Evolutionary conservation across 495 filamentous ascomycete species (phyloP).

Genomic region (Apodospora peruviana): DNA sequence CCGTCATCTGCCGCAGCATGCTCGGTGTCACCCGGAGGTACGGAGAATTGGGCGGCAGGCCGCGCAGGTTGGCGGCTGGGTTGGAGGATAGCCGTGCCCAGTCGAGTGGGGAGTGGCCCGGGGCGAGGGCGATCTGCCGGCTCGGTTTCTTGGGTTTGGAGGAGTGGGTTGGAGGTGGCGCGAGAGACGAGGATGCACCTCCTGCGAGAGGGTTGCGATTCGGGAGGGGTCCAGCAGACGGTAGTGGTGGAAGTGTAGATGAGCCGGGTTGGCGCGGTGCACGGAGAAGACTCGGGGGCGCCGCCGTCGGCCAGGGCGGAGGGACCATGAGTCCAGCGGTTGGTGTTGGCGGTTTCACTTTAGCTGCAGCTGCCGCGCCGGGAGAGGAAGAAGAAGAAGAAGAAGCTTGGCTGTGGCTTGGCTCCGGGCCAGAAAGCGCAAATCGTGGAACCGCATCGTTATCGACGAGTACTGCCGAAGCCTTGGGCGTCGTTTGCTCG

Average conservation of each 20-base stretch:
- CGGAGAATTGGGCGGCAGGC: conserved; percentile 34
- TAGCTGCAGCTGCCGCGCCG: conserved; percentile 27
- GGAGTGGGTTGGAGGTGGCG: conserved; percentile 42
- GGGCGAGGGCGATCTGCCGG: conserved; percentile 64
- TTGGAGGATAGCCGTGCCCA: conserved; percentile 76
- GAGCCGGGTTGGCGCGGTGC: conserved; percentile 10
- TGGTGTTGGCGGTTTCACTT: conserved; percentile 10
- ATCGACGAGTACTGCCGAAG: conserved; percentile 8
- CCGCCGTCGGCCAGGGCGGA: conserved; percentile 19
- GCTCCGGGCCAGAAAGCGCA: conserved; percentile 31
- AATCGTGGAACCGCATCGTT: conserved; percentile 30
- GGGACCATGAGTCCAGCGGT: conserved; percentile 24
- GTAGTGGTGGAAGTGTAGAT: conserved; percentile 19
- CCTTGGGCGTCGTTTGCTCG: conserved; percentile 39
- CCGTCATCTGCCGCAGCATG: conserved; percentile 67
- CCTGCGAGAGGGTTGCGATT: conserved; percentile 20
- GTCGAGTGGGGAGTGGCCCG: conserved; percentile 89
- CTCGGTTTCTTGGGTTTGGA: conserved; percentile 43
- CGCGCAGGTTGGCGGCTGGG: conserved; percentile 62
- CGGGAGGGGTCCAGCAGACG: conserved; percentile 17
- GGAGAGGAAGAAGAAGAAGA: not conserved
- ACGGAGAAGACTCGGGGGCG: conserved; percentile 20
- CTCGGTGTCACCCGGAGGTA: conserved; percentile 68
- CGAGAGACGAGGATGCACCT: conserved; percentile 15
- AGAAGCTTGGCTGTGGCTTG: not conserved